phyloP scores from a whole-genome alignment of 2,329 filamentous ascomycete species.

The Diaporthe citriasiana region DNA sequence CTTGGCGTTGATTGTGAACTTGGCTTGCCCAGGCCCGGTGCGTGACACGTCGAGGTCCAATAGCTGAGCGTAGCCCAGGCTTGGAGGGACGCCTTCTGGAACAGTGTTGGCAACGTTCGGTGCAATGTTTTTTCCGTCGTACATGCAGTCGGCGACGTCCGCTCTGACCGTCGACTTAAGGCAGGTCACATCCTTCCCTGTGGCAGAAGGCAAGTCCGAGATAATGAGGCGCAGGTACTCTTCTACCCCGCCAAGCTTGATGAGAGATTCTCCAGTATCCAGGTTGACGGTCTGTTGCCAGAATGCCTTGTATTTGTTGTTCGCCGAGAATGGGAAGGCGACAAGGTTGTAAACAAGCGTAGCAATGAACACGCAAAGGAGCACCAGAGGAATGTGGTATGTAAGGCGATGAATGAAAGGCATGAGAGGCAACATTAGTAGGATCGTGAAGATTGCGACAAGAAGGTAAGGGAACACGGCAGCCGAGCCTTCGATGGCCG shows the following conservation, averaged over 20 bases:
- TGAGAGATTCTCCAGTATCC: constrained; percentile 77
- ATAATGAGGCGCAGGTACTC: constrained; percentile 78
- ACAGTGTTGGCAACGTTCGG: constrained; percentile 73
- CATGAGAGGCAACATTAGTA: constrained; percentile 81
- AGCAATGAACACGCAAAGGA: constrained; percentile 79
- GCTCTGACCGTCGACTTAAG: constrained; percentile 57
- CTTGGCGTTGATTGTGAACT: constrained; percentile 75
- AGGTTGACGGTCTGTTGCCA: constrained; percentile 88
- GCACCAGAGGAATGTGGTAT: constrained; percentile 83
- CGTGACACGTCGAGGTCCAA: constrained; percentile 74
- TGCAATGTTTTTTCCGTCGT: constrained; percentile 71
- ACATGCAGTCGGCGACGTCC: constrained; percentile 76
- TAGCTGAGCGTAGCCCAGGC: constrained; percentile 67
- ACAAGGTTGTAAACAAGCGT: constrained; percentile 88
- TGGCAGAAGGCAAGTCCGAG: constrained; percentile 77
- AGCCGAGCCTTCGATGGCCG: constrained; percentile 84
- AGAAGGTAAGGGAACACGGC: constrained; percentile 79
- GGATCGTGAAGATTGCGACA: constrained; percentile 75
- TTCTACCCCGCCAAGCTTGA: constrained; percentile 77
- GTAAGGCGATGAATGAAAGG: constrained; percentile 91
- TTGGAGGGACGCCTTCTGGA: constrained; percentile 56
- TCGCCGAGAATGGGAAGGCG: constrained; percentile 88
- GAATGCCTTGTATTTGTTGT: constrained; percentile 86
- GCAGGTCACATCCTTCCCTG: constrained; percentile 73
- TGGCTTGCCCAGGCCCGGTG: constrained; percentile 61